Conservation (phyloP, 176 grass and related monocot species). For the Puya raimondii region DNA sequence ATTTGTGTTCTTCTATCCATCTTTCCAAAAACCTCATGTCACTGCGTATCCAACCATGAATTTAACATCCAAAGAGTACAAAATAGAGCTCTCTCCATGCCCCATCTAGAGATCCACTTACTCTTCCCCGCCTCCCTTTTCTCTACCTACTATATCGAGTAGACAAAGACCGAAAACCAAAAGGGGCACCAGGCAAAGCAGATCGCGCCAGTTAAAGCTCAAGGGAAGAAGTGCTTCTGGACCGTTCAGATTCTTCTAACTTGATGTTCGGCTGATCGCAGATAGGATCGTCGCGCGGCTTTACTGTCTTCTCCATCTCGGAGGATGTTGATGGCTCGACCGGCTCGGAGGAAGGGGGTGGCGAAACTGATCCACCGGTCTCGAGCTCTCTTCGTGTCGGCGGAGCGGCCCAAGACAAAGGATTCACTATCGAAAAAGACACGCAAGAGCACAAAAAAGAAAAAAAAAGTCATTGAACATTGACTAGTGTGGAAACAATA, state of each 20-base stretch:
- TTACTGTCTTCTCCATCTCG: neutral
- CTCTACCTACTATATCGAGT: no score
- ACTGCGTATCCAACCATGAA: no score
- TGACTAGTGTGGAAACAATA: no score
- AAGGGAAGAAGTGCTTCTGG: constrained; percentile 2
- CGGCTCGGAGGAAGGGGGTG: neutral
- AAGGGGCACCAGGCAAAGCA: neutral
- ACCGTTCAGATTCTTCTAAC: neutral
- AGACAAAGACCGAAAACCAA: neutral
- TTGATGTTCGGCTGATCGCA: neutral
- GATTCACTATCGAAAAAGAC: neutral
- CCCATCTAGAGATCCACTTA: no score
- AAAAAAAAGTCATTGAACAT: no score
- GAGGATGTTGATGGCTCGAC: neutral
- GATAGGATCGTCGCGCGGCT: neutral
- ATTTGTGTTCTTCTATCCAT: no score
- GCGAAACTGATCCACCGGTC: neutral
- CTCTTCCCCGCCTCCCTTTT: no score
- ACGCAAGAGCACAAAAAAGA: no score
- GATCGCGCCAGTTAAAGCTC: neutral
- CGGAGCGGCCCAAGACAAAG: neutral
- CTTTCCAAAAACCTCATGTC: no score
- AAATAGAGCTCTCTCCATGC: no score
- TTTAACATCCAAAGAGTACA: no score
- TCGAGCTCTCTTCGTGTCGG: neutral